Evolutionary conservation across 176 grass and related monocot genomes (phyloP).

Genomic region (Microstegium vimineum): DNA sequence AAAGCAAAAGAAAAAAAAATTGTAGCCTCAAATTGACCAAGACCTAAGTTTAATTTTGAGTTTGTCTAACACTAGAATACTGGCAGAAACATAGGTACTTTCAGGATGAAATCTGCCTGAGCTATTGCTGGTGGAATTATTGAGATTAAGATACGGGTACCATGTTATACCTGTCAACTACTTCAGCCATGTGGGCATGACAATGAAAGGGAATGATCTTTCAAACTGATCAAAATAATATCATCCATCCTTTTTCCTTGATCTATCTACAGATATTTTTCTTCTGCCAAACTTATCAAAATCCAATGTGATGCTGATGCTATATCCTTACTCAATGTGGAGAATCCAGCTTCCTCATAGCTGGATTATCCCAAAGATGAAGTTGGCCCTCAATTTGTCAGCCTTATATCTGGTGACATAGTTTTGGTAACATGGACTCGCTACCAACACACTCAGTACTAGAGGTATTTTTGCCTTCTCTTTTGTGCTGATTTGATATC

Average conservation of each 20-base stretch:
- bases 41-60: not conserved
- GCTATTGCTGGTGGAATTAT: not conserved
- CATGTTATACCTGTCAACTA: not conserved
- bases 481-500: not conserved
- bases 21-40: not conserved
- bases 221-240: not conserved
- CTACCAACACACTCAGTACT: not conserved
- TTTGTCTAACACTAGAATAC: not conserved
- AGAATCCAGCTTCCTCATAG: constrained; percentile 11
- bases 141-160: not conserved
- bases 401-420: constrained; percentile 1
- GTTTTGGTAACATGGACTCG: not conserved
- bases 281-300: constrained; percentile 1
- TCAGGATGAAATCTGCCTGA: not conserved
- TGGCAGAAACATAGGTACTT: not conserved
- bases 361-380: constrained; percentile 6
- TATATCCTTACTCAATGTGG: not conserved
- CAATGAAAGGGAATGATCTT: constrained; percentile 10
- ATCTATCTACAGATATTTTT: constrained; percentile 13
- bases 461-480: not conserved
- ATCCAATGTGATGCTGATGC: not conserved
- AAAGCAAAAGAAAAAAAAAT: not conserved
- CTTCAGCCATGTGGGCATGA: constrained; percentile 25
- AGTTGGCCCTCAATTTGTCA: not conserved
- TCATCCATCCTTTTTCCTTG: not conserved